Base-by-base conservation (phyloP, 192 early-diverging fungal species). In the Entophlyctis luteolus region DNA sequence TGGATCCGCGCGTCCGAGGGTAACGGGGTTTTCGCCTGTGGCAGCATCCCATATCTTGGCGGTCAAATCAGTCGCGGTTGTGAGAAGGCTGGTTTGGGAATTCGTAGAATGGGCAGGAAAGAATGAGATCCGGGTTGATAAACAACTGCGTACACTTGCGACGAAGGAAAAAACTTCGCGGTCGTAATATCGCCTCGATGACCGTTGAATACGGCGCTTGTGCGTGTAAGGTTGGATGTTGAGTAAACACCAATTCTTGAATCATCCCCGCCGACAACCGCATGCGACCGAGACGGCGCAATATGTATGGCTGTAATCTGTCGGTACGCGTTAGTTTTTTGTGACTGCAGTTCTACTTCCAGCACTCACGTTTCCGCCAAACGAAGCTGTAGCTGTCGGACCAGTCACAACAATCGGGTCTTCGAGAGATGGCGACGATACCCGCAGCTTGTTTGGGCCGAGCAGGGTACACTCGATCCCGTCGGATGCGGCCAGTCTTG, bases 151-250 rank as follows among this genome's bases (percentile, higher is more conserved):
- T 49, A 63, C 60, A 63, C 60, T 49, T 45, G 31, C 5, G 60
- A 63, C 18, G 60, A 63, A 0, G 60, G 60, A 49, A 63, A 63
- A 25, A 63, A 63, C 29, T 37, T 31, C 5, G 46, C 60, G n/a
- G 60, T 63, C n/a, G 60, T 49, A 20, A 63, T 47, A 32, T 63
- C 60, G 8, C 60, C 60, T 22, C 48, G 4, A 33, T 63, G 60
- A 2, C 60, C 60, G 4, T 29, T 31, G 25, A 63, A 63, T 16
- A 16, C 29, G 10, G 60, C 22, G 8, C 16, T 18, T 1, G 60
- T 63, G 27, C 14, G 27, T 8, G 14, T 20, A 45, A n/a, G 36
- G 27, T 49, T 33, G 42, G 10, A 45, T 0, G 47, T 49, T 6
- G 20, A 25, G 16, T 33, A 49, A n/a, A 63, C 60, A 5, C 18